These are phyloP conservation scores for Trichoderma sp. DNA, from an alignment of 2,329 filamentous ascomycete genomes.

Conservation along the genomic window DNA sequence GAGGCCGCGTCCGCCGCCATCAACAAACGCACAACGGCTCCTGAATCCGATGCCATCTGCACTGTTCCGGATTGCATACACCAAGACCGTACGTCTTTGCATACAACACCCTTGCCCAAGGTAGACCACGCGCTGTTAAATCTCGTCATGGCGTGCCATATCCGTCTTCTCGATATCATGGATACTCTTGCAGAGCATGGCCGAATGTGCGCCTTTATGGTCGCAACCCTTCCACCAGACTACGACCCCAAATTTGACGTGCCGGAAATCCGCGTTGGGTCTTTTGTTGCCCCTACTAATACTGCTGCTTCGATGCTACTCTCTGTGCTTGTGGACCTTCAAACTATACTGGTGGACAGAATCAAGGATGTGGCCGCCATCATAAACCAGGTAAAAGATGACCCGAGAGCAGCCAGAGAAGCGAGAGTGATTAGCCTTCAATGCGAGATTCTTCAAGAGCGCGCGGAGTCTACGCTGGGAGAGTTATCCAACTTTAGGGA, in stretches of 20 bases:
- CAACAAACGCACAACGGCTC: slow-evolving; percentile 1
- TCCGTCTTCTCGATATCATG: slow-evolving; percentile 40
- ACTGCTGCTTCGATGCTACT: slow-evolving; percentile 38
- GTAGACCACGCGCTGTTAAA: slow-evolving; percentile 41
- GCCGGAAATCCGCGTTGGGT: slow-evolving; percentile 44
- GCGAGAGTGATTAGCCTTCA: slow-evolving; percentile 30
- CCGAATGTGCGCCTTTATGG: slow-evolving; percentile 36
- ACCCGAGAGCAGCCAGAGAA: slow-evolving; percentile 24
- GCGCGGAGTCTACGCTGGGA: slow-evolving; percentile 26
- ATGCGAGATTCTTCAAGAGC: slow-evolving; percentile 31
- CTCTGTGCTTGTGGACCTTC: slow-evolving; percentile 36
- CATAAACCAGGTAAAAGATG: slow-evolving; percentile 13
- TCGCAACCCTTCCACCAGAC: slow-evolving; percentile 30
- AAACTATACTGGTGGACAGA: slow-evolving; percentile 28
- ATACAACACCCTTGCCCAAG: slow-evolving; percentile 9
- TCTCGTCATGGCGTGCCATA: slow-evolving; percentile 41
- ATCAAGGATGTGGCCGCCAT: slow-evolving; percentile 23
- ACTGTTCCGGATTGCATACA: slow-evolving; percentile 39
- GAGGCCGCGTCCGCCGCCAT: slow-evolving; percentile 30
- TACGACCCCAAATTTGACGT: slow-evolving; percentile 39
- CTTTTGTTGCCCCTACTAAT: slow-evolving; percentile 37
- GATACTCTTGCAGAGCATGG: slow-evolving; percentile 36
- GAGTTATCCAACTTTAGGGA: slow-evolving; percentile 24
- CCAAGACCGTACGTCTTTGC: slow-evolving; percentile 22
- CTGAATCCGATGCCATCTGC: slow-evolving; percentile 28